Evolutionary conservation across 2,329 filamentous ascomycete genomes (phyloP), one percentile per base, ranked within the genome.

Genomic region (Huntiella decipiens): DNA sequence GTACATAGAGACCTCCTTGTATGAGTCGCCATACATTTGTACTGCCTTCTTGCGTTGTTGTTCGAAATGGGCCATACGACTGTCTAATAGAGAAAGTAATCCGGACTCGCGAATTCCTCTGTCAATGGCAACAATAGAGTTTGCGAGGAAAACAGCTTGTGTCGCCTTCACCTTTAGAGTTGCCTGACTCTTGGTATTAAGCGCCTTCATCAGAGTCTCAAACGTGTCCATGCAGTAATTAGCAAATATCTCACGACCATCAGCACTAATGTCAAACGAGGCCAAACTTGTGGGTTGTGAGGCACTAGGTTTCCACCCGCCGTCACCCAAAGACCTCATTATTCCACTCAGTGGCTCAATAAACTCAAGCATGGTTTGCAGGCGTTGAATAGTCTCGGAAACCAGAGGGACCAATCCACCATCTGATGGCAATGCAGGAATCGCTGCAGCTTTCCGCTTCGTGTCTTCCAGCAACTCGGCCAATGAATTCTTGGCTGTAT

Each of bases 151-250:
- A 13, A 95, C 84, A 19, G 87, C 91, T 43, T 86, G 73, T 3
- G 83, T 66, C 17, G 79, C 77, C 60, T 86, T 91, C 50, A 74
- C 75, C 56, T 87, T 86, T 48, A 91, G 73, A 38, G 91, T 60
- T 6, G 71, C 57, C 28, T 79, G 75, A 4, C 79, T 77, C 52
- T 86, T 91, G 50, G 73, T 67, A 51, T 92, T 83, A 8, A 96
- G 67, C 6, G 79, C 72, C 22, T 70, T 70, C 52, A 96, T 71
- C 16, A 96, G 69, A 2, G 75, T 70, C 46, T 96, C 86, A 51
- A 96, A 79, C 31, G 84, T 88, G 61, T 98, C 91, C 16, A 79
- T 70, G 54, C 85, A 83, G 58, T 96, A 98, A 58, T 93, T 79
- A 1, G 82, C 80, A 54, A 98, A 86, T 12, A 98, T 77, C 45